Evolutionary conservation across 257 asterid genomes (phyloP).

Genomic region (Fraxinus americana): DNA sequence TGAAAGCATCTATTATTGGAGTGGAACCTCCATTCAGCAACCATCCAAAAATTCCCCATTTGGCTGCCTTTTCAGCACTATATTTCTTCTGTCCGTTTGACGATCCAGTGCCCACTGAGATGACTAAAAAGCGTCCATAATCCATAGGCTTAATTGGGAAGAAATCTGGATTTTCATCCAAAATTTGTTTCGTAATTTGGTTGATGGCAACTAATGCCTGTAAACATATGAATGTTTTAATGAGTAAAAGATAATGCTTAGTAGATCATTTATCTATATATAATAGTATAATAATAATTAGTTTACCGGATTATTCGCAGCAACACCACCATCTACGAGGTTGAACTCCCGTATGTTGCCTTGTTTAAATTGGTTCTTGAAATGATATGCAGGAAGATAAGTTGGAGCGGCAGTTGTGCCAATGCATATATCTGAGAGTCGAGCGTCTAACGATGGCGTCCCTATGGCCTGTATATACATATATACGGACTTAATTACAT

Average conservation of each 20-base stretch:
- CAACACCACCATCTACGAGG: slow-evolving; percentile 59
- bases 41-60: slow-evolving; percentile 52
- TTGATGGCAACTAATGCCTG: slow-evolving; percentile 51
- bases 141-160: slow-evolving; percentile 31
- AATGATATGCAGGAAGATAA: slow-evolving; percentile 46
- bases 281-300: not conserved
- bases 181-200: slow-evolving; percentile 40
- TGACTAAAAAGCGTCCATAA: no score
- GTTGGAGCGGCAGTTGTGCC: slow-evolving; percentile 72
- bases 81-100: slow-evolving; percentile 35
- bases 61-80: slow-evolving; percentile 33
- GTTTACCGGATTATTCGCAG: slow-evolving; percentile 69
- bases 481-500: no score
- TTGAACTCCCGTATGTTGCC: slow-evolving; percentile 37
- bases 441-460: slow-evolving; percentile 35
- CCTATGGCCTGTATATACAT: slow-evolving; percentile 27
- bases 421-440: slow-evolving; percentile 50
- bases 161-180: slow-evolving; percentile 28
- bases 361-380: slow-evolving; percentile 27
- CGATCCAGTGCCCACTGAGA: slow-evolving; percentile 47
- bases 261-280: not conserved
- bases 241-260: not conserved
- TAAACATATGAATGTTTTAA: not conserved
- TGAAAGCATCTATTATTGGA: slow-evolving; percentile 42
- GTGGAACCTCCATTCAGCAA: slow-evolving; percentile 29